Base-by-base conservation (phyloP, 2,329 filamentous ascomycete genomes). In the Aspergillus sp. region DNA sequence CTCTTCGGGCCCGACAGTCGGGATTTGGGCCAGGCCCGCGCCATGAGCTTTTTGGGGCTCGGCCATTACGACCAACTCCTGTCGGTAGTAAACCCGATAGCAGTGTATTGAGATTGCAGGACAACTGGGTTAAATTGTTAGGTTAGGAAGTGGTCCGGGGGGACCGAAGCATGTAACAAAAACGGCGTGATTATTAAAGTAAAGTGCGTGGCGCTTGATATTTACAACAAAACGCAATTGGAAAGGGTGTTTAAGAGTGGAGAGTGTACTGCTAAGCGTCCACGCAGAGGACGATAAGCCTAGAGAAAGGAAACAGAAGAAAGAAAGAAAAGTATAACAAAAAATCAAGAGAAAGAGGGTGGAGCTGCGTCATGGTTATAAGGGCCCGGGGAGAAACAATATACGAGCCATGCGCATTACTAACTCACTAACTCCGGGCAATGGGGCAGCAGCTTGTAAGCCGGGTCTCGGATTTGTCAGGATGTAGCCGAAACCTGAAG, bases 1-100 rank as follows among this genome's bases (percentile, higher is more conserved):
- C 21, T 39, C 52, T 19, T 55, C 62, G 24, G 54, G 52, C 21
- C 47, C 40, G 6, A 47, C 49, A 9, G 59, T 51, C 27, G 57
- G 45, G 24, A 58, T 47, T 41, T 53, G 52, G 47, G 54, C 35
- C 40, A 57, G 35, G 39, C 49, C 55, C 45, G 56, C 58, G 27
- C 47, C 40, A 24, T 55, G 58, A 57, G 41, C 37, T 43, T 54
- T 53, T 49, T 58, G 51, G 15, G 57, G 58, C 11, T 52, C 43
- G 54, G 31, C 37, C 46, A 49, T 52, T 19, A 17, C 52, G 49
- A 48, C 35, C 39, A 17, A 27, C 12, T 35, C 23, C 41, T 46
- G 19, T 19, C 12, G 37, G 41, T 24, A 46, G 37, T 52, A 37
- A 31, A 6, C 39, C 23, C 27, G 35, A 31, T 41, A 37, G 14